These are phyloP conservation scores for Globisporangium spinosum DNA, from an alignment of 352 stramenopile species.

Conservation along the genomic window DNA sequence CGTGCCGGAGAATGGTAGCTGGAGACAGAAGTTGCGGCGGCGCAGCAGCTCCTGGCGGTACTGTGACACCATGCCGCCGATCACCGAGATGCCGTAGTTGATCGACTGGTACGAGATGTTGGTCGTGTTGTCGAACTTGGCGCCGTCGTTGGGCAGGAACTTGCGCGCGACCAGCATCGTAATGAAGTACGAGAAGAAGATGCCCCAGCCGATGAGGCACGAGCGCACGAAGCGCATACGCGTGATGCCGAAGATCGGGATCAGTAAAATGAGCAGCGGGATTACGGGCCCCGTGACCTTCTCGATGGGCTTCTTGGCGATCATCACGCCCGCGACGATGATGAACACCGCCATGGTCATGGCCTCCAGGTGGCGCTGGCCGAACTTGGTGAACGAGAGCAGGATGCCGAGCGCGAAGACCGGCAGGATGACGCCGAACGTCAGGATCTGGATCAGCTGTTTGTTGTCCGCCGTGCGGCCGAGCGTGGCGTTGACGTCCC, in stretches of 20 bases:
- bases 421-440: constrained; percentile 63
- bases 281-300: constrained; percentile 65
- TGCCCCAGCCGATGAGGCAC: constrained; percentile 63
- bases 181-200: constrained; percentile 67
- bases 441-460: constrained; percentile 41
- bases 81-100: constrained; percentile 79
- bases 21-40: constrained; percentile 72
- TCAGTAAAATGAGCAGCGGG: constrained; percentile 75
- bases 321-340: constrained; percentile 57
- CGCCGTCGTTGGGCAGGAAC: constrained; percentile 26
- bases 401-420: constrained; percentile 51
- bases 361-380: constrained; percentile 54
- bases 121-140: constrained; percentile 58
- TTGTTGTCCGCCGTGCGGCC: constrained; percentile 40
- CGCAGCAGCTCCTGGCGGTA: constrained; percentile 77
- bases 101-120: constrained; percentile 81
- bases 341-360: constrained; percentile 59
- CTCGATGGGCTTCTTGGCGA: constrained; percentile 76
- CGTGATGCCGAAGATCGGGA: constrained; percentile 83
- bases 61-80: constrained; percentile 81
- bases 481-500: constrained; percentile 25
- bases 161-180: constrained; percentile 50
- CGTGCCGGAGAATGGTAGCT: constrained; percentile 68
- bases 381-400: constrained; percentile 46
- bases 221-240: constrained; percentile 77